A percentile compares a stretch with the other conserved stretches of the same genome.
phyloP scores from a whole-genome alignment of 2,329 filamentous ascomycete genomes.

The Cordyceps cicadae region DNA sequence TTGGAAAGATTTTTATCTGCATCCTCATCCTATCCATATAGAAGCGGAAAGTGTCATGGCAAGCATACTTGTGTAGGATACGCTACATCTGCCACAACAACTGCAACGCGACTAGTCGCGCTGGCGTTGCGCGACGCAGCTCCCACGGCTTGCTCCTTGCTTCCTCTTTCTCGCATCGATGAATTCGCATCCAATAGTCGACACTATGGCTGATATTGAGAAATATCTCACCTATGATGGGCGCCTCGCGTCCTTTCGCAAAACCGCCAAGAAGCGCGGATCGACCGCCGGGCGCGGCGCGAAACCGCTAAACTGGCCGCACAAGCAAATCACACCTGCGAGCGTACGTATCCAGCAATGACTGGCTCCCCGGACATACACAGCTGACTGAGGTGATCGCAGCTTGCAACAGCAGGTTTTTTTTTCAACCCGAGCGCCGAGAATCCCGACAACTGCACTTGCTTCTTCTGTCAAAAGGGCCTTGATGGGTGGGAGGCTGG shows the following conservation, averaged over 20 bases:
- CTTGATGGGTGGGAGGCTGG: conserved; percentile 88
- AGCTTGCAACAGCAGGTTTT: conserved; percentile 89
- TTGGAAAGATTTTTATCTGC: neutral
- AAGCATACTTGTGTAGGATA: neutral
- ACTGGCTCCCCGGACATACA: neutral
- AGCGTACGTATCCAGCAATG: conserved; percentile 21
- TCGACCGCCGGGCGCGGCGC: conserved; percentile 46
- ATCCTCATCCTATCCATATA: neutral
- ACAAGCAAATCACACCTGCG: conserved; percentile 34
- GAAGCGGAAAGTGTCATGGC: conserved; percentile 6
- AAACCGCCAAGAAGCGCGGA: conserved; percentile 57
- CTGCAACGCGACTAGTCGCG: neutral
- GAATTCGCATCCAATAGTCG: neutral
- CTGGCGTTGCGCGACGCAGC: neutral
- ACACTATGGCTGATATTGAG: conserved; percentile 29
- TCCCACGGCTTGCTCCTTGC: neutral
- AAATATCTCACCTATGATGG: conserved; percentile 60
- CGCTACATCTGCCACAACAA: neutral
- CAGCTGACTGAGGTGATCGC: conserved; percentile 18
- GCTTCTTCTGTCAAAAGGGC: conserved; percentile 76
- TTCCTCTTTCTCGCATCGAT: neutral
- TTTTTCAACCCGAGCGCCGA: conserved; percentile 70
- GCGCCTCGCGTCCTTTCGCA: conserved; percentile 73
- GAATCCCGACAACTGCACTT: conserved; percentile 79
- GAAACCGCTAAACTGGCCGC: conserved; percentile 67